Base-by-base conservation (phyloP, 331 rosid species). In the Arachis monticola region DNA sequence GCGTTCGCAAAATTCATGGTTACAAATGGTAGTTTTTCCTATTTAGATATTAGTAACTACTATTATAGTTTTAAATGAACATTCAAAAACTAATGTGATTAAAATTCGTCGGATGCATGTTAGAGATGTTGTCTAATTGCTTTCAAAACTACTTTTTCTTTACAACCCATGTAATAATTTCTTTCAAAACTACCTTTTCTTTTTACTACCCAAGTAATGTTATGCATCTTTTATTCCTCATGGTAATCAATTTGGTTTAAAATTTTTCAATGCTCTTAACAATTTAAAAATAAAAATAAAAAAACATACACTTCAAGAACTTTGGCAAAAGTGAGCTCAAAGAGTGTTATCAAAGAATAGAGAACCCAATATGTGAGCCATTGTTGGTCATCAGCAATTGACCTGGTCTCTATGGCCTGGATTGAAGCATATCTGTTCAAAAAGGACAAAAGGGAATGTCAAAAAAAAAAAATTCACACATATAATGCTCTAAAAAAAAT, bases 341-440 rank as follows among this genome's bases (percentile, higher is more conserved):
- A 90, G 77, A 94, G 89, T 55, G 97, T 90, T 44, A 90, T 83
- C 52, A 94, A 75, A 64, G 98, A 94, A 70, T 94, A 94, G 12
- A 94, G 88, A 80, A 91, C 96, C 97, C 97, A 94, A 77, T 94
- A 94, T 0, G 98, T 94, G 2, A 94, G 97, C 98, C 98, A 94
- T 81, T 94, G 97, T 40, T 91, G 93, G 56, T 94, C 97, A 78
- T 94, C 97, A 6, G 78, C 73, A 7, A 69, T 87, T 55, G 97
- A 91, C 79, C 73, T 86, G 32, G 88, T 94, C 87, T 94, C 99
- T 75, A 94, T 94, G 41, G 99, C 99, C 79, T 59, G 87, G 57
- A 94, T 83, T 3, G 97, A 94, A 74, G 99, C 96, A 76, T 91
- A 83, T 72, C 96, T 93, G 38, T 17, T 17, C 70, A 55, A 35